Evolutionary conservation across 2,329 filamentous ascomycete genomes (phyloP), one percentile per base, ranked within the genome.

Genomic region (Fusarium sp.): DNA sequence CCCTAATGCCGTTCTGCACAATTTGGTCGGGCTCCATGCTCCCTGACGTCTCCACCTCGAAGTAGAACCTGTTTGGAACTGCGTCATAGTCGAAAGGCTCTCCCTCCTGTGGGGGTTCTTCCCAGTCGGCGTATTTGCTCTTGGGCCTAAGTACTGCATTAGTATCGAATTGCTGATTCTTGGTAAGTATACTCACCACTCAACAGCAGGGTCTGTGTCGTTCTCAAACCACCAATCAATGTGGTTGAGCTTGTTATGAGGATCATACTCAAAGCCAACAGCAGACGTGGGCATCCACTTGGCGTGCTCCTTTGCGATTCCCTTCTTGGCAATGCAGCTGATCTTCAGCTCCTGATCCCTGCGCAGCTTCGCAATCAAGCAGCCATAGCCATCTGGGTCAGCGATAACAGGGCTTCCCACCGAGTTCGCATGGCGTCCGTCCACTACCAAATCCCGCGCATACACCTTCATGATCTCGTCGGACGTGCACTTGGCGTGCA

Each of bases 251-350:
- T 97, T 97, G 82, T 99, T 99, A 79, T 96, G 92, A 62, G 96
- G 96, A 77, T 99, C 96, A 79, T 99, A 99, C 80, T 99, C 96
- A 77, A 99, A 99, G 23, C 93, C 94, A 39, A 99, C 90, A 5
- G 96, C 96, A 39, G 94, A 87, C 34, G 92, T 95, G 3, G 96
- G 94, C 74, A 93, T 92, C 96, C 96, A 99, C 80, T 99, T 99
- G 11, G 96, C 93, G 80, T 99, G 96, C 79, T 99, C 96, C 84
- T 99, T 99, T 36, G 95, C 94, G 68, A 98, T 98, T 2, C 96
- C 96, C 85, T 98, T 98, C 85, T 97, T 97, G 49, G 95, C 96
- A 69, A 97, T 91, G 77, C 95, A 98, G 64, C 88, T 92, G 75
- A 99, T 88, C 77, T 93, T 91, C 62, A 99, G 82, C 79, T 97